Evolutionary conservation across 495 filamentous ascomycete genomes (phyloP).

Genomic region (Hypoxylon rickii): DNA sequence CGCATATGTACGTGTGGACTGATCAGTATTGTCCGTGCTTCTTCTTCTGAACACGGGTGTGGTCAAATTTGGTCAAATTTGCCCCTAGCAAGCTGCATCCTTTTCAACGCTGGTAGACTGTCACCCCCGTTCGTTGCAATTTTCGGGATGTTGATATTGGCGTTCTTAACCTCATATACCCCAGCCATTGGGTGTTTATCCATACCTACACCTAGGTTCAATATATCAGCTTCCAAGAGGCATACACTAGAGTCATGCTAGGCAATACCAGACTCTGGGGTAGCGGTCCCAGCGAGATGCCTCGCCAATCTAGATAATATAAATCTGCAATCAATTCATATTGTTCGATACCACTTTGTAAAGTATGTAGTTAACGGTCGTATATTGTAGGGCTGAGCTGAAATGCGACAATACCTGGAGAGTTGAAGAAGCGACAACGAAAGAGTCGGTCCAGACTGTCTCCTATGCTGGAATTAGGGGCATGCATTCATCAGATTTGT

Average conservation of each 20-base stretch:
- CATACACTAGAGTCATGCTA: conserved; percentile 18
- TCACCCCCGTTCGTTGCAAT: too few species aligned
- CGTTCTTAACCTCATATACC: too few species aligned
- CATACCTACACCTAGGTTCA: too few species aligned
- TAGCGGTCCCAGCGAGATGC: not conserved
- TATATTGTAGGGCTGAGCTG: conserved; percentile 34
- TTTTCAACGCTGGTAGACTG: not conserved
- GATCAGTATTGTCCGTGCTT: not conserved
- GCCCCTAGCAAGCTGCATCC: too few species aligned
- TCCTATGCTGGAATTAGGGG: too few species aligned
- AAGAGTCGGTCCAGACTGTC: too few species aligned
- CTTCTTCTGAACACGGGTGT: not conserved
- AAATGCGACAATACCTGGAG: conserved; percentile 25
- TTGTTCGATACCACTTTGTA: conserved; percentile 31
- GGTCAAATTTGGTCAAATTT: too few species aligned
- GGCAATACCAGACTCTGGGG: conserved; percentile 1
- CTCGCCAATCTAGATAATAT: conserved; percentile 29
- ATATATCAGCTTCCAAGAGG: conserved; percentile 8
- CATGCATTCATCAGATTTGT: too few species aligned
- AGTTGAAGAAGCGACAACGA: not conserved
- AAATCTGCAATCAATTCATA: conserved; percentile 28
- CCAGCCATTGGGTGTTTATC: too few species aligned
- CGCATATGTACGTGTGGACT: conserved; percentile 1
- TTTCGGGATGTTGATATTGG: too few species aligned
- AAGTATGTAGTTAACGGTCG: conserved; percentile 21